These are phyloP conservation scores for Puccinia hordei DNA, from an alignment of 1,284 basidiomycete species.

Conservation along the genomic window DNA sequence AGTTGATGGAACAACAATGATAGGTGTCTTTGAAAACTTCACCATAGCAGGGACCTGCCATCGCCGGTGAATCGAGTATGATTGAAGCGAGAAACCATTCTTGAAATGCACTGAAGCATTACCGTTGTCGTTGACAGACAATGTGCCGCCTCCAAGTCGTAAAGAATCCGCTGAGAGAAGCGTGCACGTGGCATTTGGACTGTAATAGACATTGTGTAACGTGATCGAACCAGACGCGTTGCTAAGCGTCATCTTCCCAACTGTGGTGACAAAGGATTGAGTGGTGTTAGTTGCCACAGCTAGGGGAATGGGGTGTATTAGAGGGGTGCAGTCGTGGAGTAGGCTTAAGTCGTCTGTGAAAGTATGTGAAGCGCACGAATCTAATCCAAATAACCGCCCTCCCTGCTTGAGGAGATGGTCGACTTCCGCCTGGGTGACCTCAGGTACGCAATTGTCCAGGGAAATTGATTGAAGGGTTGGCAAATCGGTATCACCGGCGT, in stretches of 20 bases:
- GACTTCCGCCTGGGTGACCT: too few relatives aligned
- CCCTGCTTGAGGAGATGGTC: too few relatives aligned
- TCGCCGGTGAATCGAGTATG: background rate
- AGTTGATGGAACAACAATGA: background rate
- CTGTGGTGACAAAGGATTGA: background rate
- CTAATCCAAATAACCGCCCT: too few relatives aligned
- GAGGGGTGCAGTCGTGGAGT: background rate
- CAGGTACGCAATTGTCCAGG: too few relatives aligned
- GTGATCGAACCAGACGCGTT: background rate
- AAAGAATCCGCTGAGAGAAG: background rate
- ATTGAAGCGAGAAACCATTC: background rate
- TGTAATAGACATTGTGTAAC: slow-evolving; percentile 28
- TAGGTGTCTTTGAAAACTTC: background rate
- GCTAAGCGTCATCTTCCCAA: slow-evolving; percentile 22
- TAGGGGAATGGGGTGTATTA: background rate
- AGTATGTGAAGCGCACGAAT: slow-evolving; percentile 10
- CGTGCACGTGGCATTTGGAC: background rate
- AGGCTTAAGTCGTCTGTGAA: slow-evolving; percentile 14
- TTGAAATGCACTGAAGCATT: background rate
- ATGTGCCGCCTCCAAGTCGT: background rate
- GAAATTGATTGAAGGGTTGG: too few relatives aligned
- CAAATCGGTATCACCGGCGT: too few relatives aligned
- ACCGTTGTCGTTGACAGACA: background rate
- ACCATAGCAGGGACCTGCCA: background rate
- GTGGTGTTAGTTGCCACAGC: background rate